A percentile compares a stretch with the other conserved stretches of the same genome.
phyloP scores from a whole-genome alignment of 208 protist species.

The Naegleria gruberi region DNA sequence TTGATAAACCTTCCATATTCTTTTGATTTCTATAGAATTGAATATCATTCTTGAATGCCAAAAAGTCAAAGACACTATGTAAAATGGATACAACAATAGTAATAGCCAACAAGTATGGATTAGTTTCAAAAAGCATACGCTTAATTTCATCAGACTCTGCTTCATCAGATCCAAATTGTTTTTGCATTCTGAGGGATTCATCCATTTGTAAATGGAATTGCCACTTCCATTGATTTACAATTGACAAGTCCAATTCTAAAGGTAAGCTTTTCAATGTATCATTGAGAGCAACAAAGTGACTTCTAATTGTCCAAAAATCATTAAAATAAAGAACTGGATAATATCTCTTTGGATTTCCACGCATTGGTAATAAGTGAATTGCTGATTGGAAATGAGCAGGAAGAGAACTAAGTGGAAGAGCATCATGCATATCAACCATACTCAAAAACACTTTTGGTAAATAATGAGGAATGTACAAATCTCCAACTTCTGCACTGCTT shows the following conservation, averaged over 20 bases:
- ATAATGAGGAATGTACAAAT: neutral
- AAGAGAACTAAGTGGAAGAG: neutral
- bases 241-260: neutral
- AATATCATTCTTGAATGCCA: conserved; percentile 97
- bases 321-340: conserved; percentile 78
- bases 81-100: conserved; percentile 87
- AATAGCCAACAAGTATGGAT: conserved; percentile 78
- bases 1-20: conserved; percentile 87
- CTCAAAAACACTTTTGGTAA: neutral
- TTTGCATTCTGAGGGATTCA: conserved; percentile 57
- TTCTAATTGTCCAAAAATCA: conserved; percentile 82
- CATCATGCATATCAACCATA: conserved; percentile 5
- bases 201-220: conserved; percentile 68
- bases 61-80: conserved; percentile 94
- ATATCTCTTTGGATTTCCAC: conserved; percentile 46
- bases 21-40: conserved; percentile 73
- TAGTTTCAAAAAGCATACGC: conserved; percentile 89
- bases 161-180: conserved; percentile 47
- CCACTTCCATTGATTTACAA: conserved; percentile 53
- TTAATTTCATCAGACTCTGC: conserved; percentile 66
- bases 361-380: neutral
- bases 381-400: neutral
- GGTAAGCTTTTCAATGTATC: conserved; percentile 43
- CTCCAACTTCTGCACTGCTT: neutral
- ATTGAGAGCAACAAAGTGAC: conserved; percentile 71